phyloP scores from a whole-genome alignment of 352 stramenopile genomes.

The Phytophthora aleatoria region DNA sequence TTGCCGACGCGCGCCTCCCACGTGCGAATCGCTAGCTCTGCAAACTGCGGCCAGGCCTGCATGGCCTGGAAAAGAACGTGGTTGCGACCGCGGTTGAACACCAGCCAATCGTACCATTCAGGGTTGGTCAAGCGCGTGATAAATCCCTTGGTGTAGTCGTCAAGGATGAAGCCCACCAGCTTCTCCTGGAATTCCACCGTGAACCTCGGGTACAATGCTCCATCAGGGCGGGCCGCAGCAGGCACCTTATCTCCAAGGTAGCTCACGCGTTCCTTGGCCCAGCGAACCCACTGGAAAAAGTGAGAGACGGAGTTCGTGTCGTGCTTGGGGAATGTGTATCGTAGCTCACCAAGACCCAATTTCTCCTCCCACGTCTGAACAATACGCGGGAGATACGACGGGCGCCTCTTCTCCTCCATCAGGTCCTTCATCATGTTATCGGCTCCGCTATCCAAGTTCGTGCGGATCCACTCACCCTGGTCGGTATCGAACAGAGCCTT shows the following conservation, averaged over 20 bases:
- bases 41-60: constrained; percentile 60
- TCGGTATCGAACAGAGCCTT: constrained; percentile 56
- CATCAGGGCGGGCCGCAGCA: constrained; percentile 43
- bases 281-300: constrained; percentile 82
- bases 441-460: constrained; percentile 41
- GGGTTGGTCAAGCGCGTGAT: constrained; percentile 61
- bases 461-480: constrained; percentile 68
- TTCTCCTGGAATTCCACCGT: constrained; percentile 66
- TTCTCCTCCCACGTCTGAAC: constrained; percentile 70
- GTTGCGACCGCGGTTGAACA: constrained; percentile 60
- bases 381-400: constrained; percentile 61
- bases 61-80: constrained; percentile 73
- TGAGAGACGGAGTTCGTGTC: constrained; percentile 63
- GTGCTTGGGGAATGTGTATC: constrained; percentile 75
- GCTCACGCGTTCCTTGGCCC: constrained; percentile 78
- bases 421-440: constrained; percentile 46
- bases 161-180: constrained; percentile 64
- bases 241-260: constrained; percentile 63
- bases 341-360: constrained; percentile 55
- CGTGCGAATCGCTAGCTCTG: constrained; percentile 65
- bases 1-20: constrained; percentile 64
- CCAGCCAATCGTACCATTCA: constrained; percentile 81
- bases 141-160: constrained; percentile 64
- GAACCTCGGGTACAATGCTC: constrained; percentile 69
- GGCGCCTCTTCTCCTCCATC: constrained; percentile 38